phyloP scores from a whole-genome alignment of 2,329 filamentous ascomycete species.

The Penicillium janthinellum region DNA sequence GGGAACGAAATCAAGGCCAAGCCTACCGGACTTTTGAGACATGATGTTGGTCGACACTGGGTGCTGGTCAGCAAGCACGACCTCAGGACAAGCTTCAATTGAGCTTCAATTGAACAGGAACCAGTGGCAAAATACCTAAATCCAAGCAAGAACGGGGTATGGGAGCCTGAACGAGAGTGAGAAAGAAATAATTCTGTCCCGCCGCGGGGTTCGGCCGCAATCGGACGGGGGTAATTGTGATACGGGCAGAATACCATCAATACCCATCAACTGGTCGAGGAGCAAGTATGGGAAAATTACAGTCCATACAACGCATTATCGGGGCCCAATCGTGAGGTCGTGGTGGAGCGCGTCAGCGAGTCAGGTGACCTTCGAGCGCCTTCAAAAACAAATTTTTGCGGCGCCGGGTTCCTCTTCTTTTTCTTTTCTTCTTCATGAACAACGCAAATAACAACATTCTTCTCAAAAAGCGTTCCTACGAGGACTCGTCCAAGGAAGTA shows the following conservation, averaged over 20 bases:
- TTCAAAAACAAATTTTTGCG: slow-evolving; percentile 23
- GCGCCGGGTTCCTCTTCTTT: slow-evolving; percentile 27
- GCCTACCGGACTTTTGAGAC: slow-evolving; percentile 46
- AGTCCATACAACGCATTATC: background rate
- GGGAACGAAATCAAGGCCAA: slow-evolving; percentile 23
- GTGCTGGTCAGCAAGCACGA: slow-evolving; percentile 15
- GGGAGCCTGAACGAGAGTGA: slow-evolving; percentile 18
- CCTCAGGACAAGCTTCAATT: background rate
- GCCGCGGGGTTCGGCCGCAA: slow-evolving; percentile 32
- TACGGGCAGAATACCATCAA: background rate
- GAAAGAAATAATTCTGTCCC: slow-evolving; percentile 26
- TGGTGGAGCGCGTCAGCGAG: slow-evolving; percentile 3
- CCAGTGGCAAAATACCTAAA: slow-evolving; percentile 18
- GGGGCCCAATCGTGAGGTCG: background rate
- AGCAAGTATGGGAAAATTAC: background rate
- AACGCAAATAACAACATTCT: slow-evolving; percentile 59
- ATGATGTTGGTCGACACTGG: slow-evolving; percentile 33
- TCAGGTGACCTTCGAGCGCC: slow-evolving; percentile 20
- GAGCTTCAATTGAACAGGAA: slow-evolving; percentile 6
- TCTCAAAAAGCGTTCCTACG: slow-evolving; percentile 59
- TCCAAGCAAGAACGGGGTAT: slow-evolving; percentile 21
- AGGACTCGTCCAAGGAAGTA: slow-evolving; percentile 58
- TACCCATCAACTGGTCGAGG: background rate
- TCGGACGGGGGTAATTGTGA: slow-evolving; percentile 16
- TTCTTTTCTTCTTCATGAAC: slow-evolving; percentile 53